Evolutionary conservation across 2,329 filamentous ascomycete genomes (phyloP).

Genomic region (Byssothecium circinans): DNA sequence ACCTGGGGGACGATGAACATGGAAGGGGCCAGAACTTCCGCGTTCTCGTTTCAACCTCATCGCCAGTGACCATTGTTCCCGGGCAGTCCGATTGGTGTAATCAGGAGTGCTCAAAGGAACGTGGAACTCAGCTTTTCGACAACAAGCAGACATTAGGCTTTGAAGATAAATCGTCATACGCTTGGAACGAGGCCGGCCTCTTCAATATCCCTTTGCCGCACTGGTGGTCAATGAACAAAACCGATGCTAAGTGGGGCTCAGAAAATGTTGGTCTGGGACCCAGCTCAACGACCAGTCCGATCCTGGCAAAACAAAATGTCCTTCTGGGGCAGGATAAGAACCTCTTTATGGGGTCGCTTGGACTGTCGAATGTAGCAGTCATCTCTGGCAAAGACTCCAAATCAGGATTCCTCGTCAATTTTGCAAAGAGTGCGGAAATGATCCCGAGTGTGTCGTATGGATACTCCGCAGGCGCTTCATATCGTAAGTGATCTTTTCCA

Average conservation of each 20-base stretch:
- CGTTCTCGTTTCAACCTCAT: slow-evolving; percentile 37
- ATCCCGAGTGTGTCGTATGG: slow-evolving; percentile 36
- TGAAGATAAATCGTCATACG: slow-evolving; percentile 7
- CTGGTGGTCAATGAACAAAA: slow-evolving; percentile 18
- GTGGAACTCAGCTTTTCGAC: slow-evolving; percentile 28
- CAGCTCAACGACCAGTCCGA: slow-evolving; percentile 15
- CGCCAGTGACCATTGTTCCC: slow-evolving; percentile 28
- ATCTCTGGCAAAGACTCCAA: slow-evolving; percentile 11
- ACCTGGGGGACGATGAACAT: slow-evolving; percentile 33
- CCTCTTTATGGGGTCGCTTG: slow-evolving; percentile 38
- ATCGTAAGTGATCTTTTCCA: slow-evolving; percentile 31
- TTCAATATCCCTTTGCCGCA: slow-evolving; percentile 22
- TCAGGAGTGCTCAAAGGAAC: slow-evolving; percentile 26
- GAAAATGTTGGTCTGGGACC: slow-evolving; percentile 34
- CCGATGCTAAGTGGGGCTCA: slow-evolving; percentile 16
- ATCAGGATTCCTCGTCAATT: slow-evolving; percentile 26
- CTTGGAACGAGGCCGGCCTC: slow-evolving; percentile 19
- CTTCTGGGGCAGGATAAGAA: slow-evolving; percentile 18
- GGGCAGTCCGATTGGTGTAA: slow-evolving; percentile 30
- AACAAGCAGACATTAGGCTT: slow-evolving; percentile 24
- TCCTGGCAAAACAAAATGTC: slow-evolving; percentile 22
- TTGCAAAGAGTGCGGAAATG: slow-evolving; percentile 4
- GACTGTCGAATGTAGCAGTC: slow-evolving; percentile 20
- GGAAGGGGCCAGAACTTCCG: slow-evolving; percentile 41
- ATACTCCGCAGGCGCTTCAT: slow-evolving; percentile 40